Conservation (phyloP, 495 filamentous ascomycete species). For the Chaetomium fimeti region DNA sequence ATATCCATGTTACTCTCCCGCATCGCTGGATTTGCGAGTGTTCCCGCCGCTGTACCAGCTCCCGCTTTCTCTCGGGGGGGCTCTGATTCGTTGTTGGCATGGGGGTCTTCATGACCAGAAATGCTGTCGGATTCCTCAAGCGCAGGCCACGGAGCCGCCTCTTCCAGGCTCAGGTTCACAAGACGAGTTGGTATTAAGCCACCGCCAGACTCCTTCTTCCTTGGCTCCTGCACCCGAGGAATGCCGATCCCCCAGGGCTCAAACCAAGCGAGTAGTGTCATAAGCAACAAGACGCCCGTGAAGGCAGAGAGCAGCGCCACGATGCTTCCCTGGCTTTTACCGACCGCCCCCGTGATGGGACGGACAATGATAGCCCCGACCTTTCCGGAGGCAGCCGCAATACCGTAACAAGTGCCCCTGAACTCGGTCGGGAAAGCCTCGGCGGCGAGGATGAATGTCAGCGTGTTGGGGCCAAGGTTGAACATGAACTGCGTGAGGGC, state of each 20-base stretch:
- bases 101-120: not conserved
- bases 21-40: not conserved
- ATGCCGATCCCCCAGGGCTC: conserved; percentile 4
- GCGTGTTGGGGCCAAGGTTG: conserved; percentile 12
- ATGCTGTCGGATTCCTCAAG: not conserved
- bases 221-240: not conserved
- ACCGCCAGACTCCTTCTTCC: not conserved
- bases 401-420: conserved; percentile 5
- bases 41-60: not conserved
- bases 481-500: conserved; percentile 3
- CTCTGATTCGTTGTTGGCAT: not conserved
- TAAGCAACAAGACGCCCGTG: not conserved
- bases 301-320: conserved; percentile 2
- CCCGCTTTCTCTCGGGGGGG: not conserved
- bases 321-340: not conserved
- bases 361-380: not conserved
- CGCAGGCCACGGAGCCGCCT: conserved; percentile 2
- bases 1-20: not conserved
- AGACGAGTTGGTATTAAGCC: not conserved
- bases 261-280: conserved; percentile 2
- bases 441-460: conserved; percentile 8
- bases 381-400: conserved; percentile 6
- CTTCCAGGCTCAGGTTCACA: conserved; percentile 2
- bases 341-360: not conserved
- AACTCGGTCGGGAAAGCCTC: conserved; percentile 8